Percentiles rank a stretch among this genome's conserved stretches.
phyloP scores from a whole-genome alignment of 2,329 filamentous ascomycete genomes.

The Colletotrichum melonis region DNA sequence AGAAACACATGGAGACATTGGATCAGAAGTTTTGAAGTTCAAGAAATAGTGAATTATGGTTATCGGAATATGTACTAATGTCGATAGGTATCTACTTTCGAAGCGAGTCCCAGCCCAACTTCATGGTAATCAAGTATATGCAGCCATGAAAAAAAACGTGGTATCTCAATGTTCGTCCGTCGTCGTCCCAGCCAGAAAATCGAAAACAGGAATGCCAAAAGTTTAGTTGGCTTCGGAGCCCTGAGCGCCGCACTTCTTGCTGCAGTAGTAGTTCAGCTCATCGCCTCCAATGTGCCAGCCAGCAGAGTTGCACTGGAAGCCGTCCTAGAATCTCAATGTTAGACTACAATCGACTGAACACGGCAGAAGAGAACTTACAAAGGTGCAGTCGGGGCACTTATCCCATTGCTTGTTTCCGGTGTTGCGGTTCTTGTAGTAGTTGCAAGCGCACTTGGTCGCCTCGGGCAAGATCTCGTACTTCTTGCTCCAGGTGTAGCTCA shows the following conservation, averaged over 20 bases:
- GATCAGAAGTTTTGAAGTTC: too few relatives aligned
- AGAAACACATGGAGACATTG: too few relatives aligned
- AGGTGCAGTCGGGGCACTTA: constrained; percentile 36
- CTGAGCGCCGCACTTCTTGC: constrained; percentile 34
- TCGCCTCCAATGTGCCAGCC: constrained; percentile 36
- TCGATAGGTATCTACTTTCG: not conserved
- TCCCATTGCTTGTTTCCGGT: constrained; percentile 37
- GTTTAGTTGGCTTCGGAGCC: constrained; percentile 26
- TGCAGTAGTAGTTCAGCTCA: constrained; percentile 34
- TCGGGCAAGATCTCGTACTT: constrained; percentile 29
- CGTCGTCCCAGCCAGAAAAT: not conserved
- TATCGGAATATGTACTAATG: not conserved
- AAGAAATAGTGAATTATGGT: not conserved
- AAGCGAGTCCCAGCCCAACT: not conserved
- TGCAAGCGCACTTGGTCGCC: constrained; percentile 36
- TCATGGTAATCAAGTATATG: not conserved
- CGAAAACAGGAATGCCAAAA: too few relatives aligned
- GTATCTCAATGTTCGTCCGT: not conserved
- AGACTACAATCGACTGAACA: rapidly evolving
- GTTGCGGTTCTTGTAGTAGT: constrained; percentile 33
- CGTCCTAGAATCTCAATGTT: not conserved
- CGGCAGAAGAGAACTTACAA: not conserved
- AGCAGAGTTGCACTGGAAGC: constrained; percentile 26
- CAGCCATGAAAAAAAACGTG: not conserved
- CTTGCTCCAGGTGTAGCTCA: constrained; percentile 27